A percentile compares a stretch with the other conserved stretches of the same genome.
phyloP scores from a whole-genome alignment of 1,139 yeast genomes.

The Candida sp. region DNA sequence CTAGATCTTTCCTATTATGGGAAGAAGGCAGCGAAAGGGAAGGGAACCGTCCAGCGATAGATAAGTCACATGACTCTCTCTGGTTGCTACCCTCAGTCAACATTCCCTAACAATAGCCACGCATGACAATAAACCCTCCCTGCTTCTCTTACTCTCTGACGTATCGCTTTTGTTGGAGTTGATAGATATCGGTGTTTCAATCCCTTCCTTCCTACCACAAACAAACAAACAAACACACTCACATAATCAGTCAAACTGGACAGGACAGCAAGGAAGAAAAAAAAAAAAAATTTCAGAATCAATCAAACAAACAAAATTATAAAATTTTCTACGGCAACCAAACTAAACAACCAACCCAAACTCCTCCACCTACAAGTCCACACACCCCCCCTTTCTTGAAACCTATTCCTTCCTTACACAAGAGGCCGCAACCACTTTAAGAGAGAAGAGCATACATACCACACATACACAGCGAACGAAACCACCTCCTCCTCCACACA shows the following conservation, averaged over 20 bases:
- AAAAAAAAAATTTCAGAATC: constrained; percentile 2
- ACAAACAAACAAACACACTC: no score
- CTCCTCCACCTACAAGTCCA: not conserved
- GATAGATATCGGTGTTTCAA: no score
- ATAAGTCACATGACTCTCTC: no score
- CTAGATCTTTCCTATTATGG: no score
- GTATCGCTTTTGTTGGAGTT: no score
- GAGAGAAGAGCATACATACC: not conserved
- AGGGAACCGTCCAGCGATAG: no score
- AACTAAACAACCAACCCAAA: not conserved
- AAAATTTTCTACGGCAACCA: not conserved
- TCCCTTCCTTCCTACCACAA: not conserved
- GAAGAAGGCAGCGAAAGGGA: no score
- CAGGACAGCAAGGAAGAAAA: constrained; percentile 2
- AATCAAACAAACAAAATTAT: not conserved
- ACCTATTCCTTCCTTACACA: not conserved
- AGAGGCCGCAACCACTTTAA: not conserved
- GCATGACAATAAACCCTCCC: no score
- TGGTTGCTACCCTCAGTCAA: no score
- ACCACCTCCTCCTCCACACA: not conserved
- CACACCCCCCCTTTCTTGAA: no score
- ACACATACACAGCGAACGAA: not conserved
- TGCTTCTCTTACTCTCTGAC: no score
- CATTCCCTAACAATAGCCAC: no score
- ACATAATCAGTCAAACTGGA: not conserved